phyloP scores from a whole-genome alignment of 176 grass and related monocot genomes.

The Raddia distichophylla region DNA sequence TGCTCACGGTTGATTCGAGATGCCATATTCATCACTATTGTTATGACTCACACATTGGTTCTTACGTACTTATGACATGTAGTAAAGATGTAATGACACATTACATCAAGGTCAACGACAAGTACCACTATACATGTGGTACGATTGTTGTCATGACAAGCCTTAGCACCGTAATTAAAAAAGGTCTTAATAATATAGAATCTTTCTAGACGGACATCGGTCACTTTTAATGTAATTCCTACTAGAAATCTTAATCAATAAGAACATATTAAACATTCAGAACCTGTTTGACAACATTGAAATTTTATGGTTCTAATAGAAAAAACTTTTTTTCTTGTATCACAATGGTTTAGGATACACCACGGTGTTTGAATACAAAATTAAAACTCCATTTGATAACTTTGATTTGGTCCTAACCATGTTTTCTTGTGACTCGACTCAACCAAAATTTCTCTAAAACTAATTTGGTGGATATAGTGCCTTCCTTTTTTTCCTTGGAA shows the following conservation, averaged over 20 bases:
- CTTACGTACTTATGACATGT: neutral
- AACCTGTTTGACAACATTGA: no score
- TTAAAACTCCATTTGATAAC: no score
- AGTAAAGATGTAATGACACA: neutral
- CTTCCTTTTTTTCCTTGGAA: no score
- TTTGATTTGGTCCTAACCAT: no score
- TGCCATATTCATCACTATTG: neutral
- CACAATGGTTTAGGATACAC: no score
- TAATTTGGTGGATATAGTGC: no score
- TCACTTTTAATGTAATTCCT: neutral
- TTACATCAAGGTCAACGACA: slow-evolving; percentile 8
- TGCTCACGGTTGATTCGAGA: neutral
- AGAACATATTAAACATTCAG: neutral
- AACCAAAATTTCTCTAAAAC: no score
- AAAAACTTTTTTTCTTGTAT: no score
- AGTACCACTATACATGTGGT: neutral
- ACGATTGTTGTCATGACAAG: slow-evolving; percentile 25
- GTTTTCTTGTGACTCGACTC: no score
- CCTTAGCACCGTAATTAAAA: neutral
- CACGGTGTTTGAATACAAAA: no score
- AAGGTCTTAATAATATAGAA: neutral
- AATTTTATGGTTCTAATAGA: no score
- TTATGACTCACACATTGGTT: neutral
- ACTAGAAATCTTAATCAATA: neutral
- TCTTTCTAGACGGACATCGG: neutral